Evolutionary conservation across 2,329 filamentous ascomycete genomes (phyloP).

Genomic region (Xylaria sp.): DNA sequence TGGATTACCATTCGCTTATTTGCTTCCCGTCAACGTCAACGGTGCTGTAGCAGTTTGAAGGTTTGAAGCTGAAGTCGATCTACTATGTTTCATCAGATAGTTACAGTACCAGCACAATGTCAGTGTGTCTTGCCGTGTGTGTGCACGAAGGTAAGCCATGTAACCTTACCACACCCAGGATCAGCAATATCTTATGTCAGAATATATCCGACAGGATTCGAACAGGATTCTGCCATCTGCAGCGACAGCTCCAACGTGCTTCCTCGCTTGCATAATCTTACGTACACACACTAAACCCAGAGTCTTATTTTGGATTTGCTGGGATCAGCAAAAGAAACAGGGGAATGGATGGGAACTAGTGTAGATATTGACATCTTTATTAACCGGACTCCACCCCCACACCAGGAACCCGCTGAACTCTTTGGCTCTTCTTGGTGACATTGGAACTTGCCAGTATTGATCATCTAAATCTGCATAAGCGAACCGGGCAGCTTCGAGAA

Average conservation of each 20-base stretch:
- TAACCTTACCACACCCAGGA: not conserved
- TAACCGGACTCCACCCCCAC: constrained; percentile 38
- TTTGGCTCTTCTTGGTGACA: constrained; percentile 15
- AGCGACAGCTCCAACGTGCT: not conserved
- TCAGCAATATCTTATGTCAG: constrained; percentile 9
- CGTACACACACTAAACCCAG: not conserved
- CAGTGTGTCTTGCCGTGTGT: not conserved
- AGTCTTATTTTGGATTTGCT: constrained; percentile 26
- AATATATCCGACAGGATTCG: constrained; percentile 2
- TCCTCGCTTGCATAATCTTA: constrained; percentile 29
- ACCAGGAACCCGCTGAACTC: constrained; percentile 14
- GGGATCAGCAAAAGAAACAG: constrained; percentile 26
- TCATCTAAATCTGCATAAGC: constrained; percentile 1
- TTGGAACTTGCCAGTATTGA: constrained; percentile 14
- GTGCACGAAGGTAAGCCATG: not conserved
- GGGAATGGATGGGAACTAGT: constrained; percentile 9
- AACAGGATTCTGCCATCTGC: constrained; percentile 12
- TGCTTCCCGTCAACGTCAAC: constrained; percentile 19
- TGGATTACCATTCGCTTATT: constrained; percentile 12
- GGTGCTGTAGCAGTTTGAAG: not conserved
- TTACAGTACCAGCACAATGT: not conserved
- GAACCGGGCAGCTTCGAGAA: constrained; percentile 6
- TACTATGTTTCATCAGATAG: no score
- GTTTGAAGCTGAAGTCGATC: not conserved
- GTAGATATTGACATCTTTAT: constrained; percentile 11